Conservation (phyloP, 106 monocot species). For the Posidonia australis region DNA sequence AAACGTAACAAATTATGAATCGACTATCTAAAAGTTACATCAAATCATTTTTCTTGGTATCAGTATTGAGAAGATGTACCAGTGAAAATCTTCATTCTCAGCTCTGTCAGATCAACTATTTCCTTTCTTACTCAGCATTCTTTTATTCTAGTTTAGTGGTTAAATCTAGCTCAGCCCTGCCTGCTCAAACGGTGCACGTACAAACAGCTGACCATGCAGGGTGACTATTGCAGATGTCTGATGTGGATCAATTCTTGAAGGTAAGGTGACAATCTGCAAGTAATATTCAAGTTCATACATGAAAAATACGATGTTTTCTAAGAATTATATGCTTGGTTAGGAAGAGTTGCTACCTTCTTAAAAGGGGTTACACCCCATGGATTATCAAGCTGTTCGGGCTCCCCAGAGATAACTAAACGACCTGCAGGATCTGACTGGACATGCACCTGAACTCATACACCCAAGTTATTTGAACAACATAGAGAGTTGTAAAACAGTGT, state of each 20-base stretch:
- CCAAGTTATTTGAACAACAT: background rate
- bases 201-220: conserved; percentile 25
- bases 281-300: background rate
- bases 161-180: background rate
- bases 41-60: too few relatives aligned
- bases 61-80: too few relatives aligned
- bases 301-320: too few relatives aligned
- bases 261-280: conserved; percentile 20
- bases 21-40: too few relatives aligned
- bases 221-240: conserved; percentile 31
- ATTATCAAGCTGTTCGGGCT: conserved; percentile 28
- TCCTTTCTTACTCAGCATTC: too few relatives aligned
- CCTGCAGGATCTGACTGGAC: conserved; percentile 32
- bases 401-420: conserved; percentile 25
- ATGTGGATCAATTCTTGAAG: conserved; percentile 26
- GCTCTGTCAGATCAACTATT: too few relatives aligned
- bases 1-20: too few relatives aligned
- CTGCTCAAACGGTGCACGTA: conserved; percentile 28
- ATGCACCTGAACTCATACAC: conserved; percentile 16
- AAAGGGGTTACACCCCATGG: conserved; percentile 30
- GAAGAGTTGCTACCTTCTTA: conserved; percentile 10
- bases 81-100: too few relatives aligned
- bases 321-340: background rate
- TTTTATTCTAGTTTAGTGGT: too few relatives aligned
- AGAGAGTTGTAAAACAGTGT: background rate